Base-by-base conservation (phyloP, 1,284 basidiomycete species). In the Pascua guehoae region DNA sequence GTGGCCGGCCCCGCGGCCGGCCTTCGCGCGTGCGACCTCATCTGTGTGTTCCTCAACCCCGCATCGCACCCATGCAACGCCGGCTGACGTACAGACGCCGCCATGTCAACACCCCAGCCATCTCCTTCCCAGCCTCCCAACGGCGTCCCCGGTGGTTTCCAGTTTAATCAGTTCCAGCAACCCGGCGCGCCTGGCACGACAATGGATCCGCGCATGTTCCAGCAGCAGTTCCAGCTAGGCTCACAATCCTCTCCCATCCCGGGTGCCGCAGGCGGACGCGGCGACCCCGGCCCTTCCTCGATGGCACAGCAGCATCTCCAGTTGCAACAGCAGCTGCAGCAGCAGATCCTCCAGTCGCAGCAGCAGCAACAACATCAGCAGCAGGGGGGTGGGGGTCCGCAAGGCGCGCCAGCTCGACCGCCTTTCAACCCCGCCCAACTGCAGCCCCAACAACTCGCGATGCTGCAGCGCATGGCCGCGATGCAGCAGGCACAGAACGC, bases 201-300 rank as follows among this genome's bases (percentile, higher is more conserved):
- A 16, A 62, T 60, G 58, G 63, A 65, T 46, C 63, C 63, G 14
- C 42, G 63, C n/a, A 40, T 63, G 53, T 54, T 57, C 48, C 67
- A 64, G 45, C 60, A 61, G 49, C 58, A 59, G n/a, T 58, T 61
- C 41, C 66, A 62, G 38, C 56, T 57, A 14, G 57, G 58, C 51
- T 41, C 57, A 54, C 63, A 16, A 57, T 62, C 53, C 7, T 63
- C 64, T 10, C 45, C 64, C 17, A 54, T 64, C 17, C 60, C 62
- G 4, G 24, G 24, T 7, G 24, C 24, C 24, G 24, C 24, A 32
- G 24, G 24, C 7, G 57, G 60, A 11, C 55, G 53, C 40, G 67
- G 65, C 45, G 66, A 64, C 51, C 66, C 68, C n/a, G 68, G 68
- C 12, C 66, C 66, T 8, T 63, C 62, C 2, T 65, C 67, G 38